Base-by-base conservation (phyloP, 2,329 filamentous ascomycete genomes). In the Aspergillus spinulosporus region DNA sequence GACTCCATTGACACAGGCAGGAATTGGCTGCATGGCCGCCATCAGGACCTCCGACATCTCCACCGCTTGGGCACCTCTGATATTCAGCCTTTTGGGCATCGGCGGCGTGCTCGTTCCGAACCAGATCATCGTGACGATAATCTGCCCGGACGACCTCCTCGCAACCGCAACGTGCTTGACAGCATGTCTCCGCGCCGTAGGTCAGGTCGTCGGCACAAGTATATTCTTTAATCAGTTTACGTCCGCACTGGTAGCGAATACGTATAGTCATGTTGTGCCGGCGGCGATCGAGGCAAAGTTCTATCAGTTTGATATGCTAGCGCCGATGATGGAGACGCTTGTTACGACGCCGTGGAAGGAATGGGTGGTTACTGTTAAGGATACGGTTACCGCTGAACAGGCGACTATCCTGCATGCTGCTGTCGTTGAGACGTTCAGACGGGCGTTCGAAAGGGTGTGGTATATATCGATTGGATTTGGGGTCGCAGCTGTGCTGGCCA, bases 401-500 rank as follows among this genome's bases (percentile, higher is more conserved):
- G 14, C 28, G 26, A 5, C 15, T 14, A 7, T 26, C 5, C 28
- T 55, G 9, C 52, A 42, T 12, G 28, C 28, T 3, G 52, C 44
- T 12, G 34, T 55, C 3, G 15, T 55, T 6, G 39, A 29, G 36
- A 42, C 52, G 5, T 55, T 55, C 28, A 37, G 31, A 12, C 21
- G 14, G 5, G 52, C 52, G 39, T 55, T 55, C 37, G 36, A 45
- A 5, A 26, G 29, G 29, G 46, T 55, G 6, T 55, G 39, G 39
- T 44, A 37, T 47, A 55, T 55, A 5, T 34, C 36, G 21, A 55
- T 55, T 45, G 52, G 44, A 8, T 55, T 55, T 55, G 52, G 45
- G 28, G 46, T 32, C 4, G 12, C 48, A 43, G 53, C 47, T 7
- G 45, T 56, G 4, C 2, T 46, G 1, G 53, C 53, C 4, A 50